These are phyloP conservation scores for Fusarium sp. DNA, from an alignment of 2,329 filamentous ascomycete genomes.

Conservation along the genomic window DNA sequence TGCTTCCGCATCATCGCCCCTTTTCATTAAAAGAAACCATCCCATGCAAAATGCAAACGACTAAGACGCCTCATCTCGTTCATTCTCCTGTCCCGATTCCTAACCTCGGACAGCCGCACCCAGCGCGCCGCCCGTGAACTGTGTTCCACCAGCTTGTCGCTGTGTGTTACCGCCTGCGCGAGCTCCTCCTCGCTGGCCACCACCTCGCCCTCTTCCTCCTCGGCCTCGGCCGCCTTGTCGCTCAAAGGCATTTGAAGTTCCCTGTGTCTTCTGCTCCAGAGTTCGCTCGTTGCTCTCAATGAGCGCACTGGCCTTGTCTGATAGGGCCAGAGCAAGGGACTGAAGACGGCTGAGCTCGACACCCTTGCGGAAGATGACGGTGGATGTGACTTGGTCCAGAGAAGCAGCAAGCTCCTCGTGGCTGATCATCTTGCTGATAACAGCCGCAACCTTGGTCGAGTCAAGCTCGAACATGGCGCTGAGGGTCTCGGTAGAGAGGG, in stretches of 20 bases:
- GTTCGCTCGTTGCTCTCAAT: conserved; percentile 98
- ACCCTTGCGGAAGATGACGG: conserved; percentile 99
- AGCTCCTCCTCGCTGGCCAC: conserved; percentile 71
- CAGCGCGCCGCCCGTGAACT: conserved; percentile 85
- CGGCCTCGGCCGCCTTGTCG: conserved; percentile 85
- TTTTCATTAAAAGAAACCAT: conserved; percentile 54
- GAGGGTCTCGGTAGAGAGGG: conserved; percentile 86
- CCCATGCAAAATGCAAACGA: conserved; percentile 54
- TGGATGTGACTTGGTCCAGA: conserved; percentile 96
- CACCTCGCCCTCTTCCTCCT: conserved; percentile 73
- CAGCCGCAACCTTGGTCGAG: conserved; percentile 88
- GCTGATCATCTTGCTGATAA: conserved; percentile 99
- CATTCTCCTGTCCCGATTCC: conserved; percentile 37
- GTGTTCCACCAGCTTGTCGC: conserved; percentile 78
- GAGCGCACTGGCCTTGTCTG: conserved; percentile 94
- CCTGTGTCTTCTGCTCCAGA: conserved; percentile 95
- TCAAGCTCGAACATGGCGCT: conserved; percentile 96
- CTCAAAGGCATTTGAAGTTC: conserved; percentile 95
- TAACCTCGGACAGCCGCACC: conserved; percentile 75
- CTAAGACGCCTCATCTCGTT: conserved; percentile 51
- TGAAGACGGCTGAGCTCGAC: conserved; percentile 97
- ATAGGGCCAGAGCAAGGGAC: conserved; percentile 91
- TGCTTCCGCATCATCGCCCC: conserved; percentile 52
- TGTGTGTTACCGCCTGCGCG: conserved; percentile 69
- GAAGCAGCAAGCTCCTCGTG: conserved; percentile 97